A percentile compares a stretch with the other conserved stretches of the same genome.
Evolutionary conservation across 345 rosid species (phyloP).

Genomic region (Barbarea vulgaris): DNA sequence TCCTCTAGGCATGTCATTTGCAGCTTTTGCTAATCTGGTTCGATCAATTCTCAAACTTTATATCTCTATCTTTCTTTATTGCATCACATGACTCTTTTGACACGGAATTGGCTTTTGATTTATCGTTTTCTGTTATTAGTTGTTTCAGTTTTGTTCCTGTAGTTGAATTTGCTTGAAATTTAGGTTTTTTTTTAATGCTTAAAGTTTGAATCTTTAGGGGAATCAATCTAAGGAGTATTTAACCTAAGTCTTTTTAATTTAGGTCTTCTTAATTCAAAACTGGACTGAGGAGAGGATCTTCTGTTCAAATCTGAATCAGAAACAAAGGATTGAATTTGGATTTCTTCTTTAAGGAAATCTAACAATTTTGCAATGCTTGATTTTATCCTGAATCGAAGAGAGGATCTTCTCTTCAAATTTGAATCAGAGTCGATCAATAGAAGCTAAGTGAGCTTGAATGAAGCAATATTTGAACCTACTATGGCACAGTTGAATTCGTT

Average conservation of each 20-base stretch:
- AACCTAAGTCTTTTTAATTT: conserved; percentile 19
- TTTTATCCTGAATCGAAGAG: background rate
- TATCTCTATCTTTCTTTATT: background rate
- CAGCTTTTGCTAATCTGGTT: conserved; percentile 87
- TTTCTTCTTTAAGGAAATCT: background rate
- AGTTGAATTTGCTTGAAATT: conserved; percentile 5
- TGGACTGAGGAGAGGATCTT: conserved; percentile 4
- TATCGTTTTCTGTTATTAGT: conserved; percentile 18
- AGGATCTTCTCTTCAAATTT: background rate
- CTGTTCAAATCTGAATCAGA: conserved; percentile 20
- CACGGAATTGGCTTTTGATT: background rate
- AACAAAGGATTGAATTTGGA: conserved; percentile 6
- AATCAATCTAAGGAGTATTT: background rate
- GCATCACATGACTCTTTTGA: background rate
- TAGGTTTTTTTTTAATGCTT: background rate
- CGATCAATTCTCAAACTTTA: conserved; percentile 28
- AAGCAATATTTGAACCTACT: conserved; percentile 12
- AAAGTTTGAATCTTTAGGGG: conserved; percentile 26
- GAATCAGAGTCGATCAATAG: background rate
- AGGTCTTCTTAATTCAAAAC: background rate
- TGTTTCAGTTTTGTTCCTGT: conserved; percentile 6
- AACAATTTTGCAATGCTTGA: background rate
- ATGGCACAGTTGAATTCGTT: background rate
- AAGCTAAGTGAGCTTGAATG: background rate
- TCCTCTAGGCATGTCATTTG: conserved; percentile 94